Evolutionary conservation across 768 basidiomycete species (phyloP), one percentile per base, ranked within the genome.

Genomic region (Brasilioporus rufonigricans): DNA sequence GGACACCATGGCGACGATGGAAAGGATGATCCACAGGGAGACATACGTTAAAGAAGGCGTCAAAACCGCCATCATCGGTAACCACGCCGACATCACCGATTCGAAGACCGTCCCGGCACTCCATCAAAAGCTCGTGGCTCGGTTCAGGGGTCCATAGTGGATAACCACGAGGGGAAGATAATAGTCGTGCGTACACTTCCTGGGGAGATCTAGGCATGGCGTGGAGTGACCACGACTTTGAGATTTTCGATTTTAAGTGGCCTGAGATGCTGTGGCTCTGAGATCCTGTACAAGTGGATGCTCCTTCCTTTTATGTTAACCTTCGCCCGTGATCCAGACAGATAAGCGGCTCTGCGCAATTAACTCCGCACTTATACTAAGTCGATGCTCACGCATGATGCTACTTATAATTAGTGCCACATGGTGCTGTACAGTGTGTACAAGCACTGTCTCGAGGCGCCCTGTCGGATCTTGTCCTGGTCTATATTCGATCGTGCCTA

Each of bases 1-100:
- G 71, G 9, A 74, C 64, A 1, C 61, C 60, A 2, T 48, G 46
- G 35, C 32, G 32, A 19, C 24, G 48, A 9, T 58, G 50, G 5
- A 51, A 53, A 1, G 62, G 46, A 43, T 76, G 71, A 14, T 72
- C 63, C 9, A 64, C 68, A 38, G 71, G 63, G 0, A 71, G 59
- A 33, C 65, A 68, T 12, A 75, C 66, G 43, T 73, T 75, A 61
- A 75, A 75, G 3, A 74, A 64, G 50, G 71, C 71, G 40, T 68
- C 65, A 35, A 76, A 76, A 10, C 59, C 61, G 27, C 73, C 74
- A 31, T 62, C 36, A 12, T 38, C 36, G n/a, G 36, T 16, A 12
- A 38, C 36, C 2, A 38, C 36, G n/a, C 38, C 38, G 11, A 39
- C n/a, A 39, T 39, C 38, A 21, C 38, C 38, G n/a, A 39, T 39